Base-by-base conservation (phyloP, 1,139 yeast species). In the Candida sp. region DNA sequence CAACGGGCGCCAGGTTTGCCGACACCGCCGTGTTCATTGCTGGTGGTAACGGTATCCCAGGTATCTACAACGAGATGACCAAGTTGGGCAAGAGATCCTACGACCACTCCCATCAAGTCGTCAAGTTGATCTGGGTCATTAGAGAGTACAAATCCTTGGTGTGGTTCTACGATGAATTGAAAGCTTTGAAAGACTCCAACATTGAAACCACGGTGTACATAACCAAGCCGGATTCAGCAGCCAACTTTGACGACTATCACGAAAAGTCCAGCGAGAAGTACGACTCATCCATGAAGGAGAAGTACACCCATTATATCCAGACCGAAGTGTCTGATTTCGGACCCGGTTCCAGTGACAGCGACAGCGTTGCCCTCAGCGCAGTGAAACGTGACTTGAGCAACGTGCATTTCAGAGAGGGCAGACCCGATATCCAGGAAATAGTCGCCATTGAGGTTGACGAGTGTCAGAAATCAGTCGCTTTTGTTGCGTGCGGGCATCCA, bases 401-500 rank as follows among this genome's bases (percentile, higher is more conserved):
- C 50, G 53, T 73, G 8, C 58, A 57, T 2, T 70, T 74, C 55
- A 59, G 55, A 44, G 67, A 65, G 34, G 73, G 73, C 3, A 65
- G 78, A 52, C 79, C 80, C 0, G 47, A 54, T 32, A 60, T 73
- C 52, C 65, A 63, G 4, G 60, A 54, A 2, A 42, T 73, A 7
- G 72, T 73, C 4, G 52, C 54, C 12, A 42, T 55, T 17, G 75
- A 72, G 49, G 57, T 70, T 9, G 57, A 57, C 5, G 70, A 66
- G 44, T 62, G 71, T 7, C 46, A 52, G 2, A 74, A 73, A 5
- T 68, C 77, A 1, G 62, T 72, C 35, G 78, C 78, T 0, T 72
- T 81, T 47, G 66, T 77, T 3, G 65, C 79, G 5, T 82, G 87
- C 67, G 86, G 86, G 2, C 83, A 81, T 48, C 80, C 83, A 17